A percentile compares a stretch with the other conserved stretches of the same genome.
These are phyloP conservation scores for Schwanniomyces polymorphus DNA, from an alignment of 805 yeast species.

Conservation along the genomic window DNA sequence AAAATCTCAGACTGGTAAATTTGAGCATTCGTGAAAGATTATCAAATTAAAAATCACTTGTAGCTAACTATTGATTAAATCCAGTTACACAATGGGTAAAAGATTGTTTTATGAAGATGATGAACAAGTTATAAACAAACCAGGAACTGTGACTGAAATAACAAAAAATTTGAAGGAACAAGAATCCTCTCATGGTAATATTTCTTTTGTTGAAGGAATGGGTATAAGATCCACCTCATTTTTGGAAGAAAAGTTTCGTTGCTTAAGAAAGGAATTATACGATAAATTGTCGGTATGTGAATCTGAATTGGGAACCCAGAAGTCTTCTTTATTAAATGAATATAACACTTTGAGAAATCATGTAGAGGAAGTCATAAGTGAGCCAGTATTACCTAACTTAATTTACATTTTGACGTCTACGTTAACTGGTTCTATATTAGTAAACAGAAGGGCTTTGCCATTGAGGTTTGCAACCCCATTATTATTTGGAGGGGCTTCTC, in stretches of 20 bases:
- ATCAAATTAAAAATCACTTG: not conserved
- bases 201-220: constrained; percentile 51
- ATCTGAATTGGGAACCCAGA: constrained; percentile 49
- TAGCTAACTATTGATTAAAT: not conserved
- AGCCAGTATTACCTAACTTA: constrained; percentile 55
- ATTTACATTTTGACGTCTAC: constrained; percentile 56
- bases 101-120: constrained; percentile 56
- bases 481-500: constrained; percentile 44
- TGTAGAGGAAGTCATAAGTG: constrained; percentile 40
- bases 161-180: constrained; percentile 33
- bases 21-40: not conserved
- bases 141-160: constrained; percentile 45
- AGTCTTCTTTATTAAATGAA: constrained; percentile 49
- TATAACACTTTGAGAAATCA: constrained; percentile 23
- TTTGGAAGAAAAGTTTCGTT: constrained; percentile 43
- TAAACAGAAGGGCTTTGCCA: constrained; percentile 46
- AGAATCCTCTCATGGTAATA: constrained; percentile 41
- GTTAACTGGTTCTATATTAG: constrained; percentile 57
- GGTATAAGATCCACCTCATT: constrained; percentile 49
- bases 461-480: constrained; percentile 53
- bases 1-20: not conserved
- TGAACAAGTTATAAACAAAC: constrained; percentile 45
- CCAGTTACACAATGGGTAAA: constrained; percentile 12
- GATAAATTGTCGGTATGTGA: constrained; percentile 33
- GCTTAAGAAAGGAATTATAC: constrained; percentile 37